phyloP scores from a whole-genome alignment of 2,329 filamentous ascomycete genomes.

The Botryotinia narcissicola region DNA sequence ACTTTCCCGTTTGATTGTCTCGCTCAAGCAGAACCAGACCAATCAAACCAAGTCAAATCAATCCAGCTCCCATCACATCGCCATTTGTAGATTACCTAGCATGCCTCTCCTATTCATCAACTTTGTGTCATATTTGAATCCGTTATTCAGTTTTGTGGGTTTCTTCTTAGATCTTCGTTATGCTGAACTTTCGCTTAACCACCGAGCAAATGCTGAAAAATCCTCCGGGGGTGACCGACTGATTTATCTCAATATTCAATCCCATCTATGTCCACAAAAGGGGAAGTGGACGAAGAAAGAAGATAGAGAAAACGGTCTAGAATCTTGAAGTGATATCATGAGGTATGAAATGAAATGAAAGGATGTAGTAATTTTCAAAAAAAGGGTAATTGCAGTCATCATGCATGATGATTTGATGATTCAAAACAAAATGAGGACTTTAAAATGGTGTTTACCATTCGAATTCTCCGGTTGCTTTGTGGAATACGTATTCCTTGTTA shows the following conservation, averaged over 20 bases:
- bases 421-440: neutral
- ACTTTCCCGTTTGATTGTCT: neutral
- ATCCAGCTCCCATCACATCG: neutral
- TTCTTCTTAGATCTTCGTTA: neutral
- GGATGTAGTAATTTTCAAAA: neutral
- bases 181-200: neutral
- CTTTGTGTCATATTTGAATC: neutral
- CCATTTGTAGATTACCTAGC: neutral
- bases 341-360: neutral
- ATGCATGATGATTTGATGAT: neutral
- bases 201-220: neutral
- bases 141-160: neutral
- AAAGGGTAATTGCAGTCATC: neutral
- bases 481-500: conserved; percentile 95
- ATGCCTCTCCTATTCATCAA: neutral
- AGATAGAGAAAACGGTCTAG: neutral
- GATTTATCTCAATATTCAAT: conserved; percentile 9
- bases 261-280: conserved; percentile 8
- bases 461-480: conserved; percentile 95
- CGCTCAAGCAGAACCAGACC: neutral
- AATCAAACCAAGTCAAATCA: neutral
- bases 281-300: neutral
- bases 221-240: neutral
- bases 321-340: neutral
- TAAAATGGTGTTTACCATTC: conserved; percentile 70